Conservation (phyloP, 805 yeast genomes). For the Lipomyces orientalis region DNA sequence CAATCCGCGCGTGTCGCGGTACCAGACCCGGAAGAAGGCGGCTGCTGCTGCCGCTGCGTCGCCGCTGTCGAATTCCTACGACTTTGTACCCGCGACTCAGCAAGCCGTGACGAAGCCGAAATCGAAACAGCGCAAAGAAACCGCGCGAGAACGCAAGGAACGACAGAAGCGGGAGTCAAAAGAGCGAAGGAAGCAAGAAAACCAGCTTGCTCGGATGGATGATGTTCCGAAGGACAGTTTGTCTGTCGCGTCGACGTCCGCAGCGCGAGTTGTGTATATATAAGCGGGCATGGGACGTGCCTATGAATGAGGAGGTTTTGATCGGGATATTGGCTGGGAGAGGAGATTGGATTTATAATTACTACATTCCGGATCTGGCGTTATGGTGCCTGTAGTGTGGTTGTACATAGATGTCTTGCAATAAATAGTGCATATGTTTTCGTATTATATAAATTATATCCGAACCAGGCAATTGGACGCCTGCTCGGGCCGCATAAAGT, state of each 20-base stretch:
- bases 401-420: not conserved
- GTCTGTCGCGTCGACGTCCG: not conserved
- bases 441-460: not conserved
- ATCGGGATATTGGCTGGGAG: not conserved
- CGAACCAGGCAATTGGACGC: not conserved
- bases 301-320: not conserved
- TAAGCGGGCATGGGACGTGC: not conserved
- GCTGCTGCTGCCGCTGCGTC: not conserved
- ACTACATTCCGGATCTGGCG: not conserved
- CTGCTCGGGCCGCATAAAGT: too few relatives aligned
- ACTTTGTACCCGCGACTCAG: not conserved
- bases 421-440: not conserved
- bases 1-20: constrained; percentile 2
- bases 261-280: not conserved
- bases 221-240: not conserved
- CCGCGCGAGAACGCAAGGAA: constrained; percentile 36
- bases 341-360: not conserved
- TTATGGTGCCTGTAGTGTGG: not conserved
- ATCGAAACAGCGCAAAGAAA: constrained; percentile 21
- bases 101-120: constrained; percentile 7
- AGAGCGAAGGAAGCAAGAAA: constrained; percentile 24
- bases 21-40: constrained; percentile 5
- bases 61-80: not conserved
- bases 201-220: constrained; percentile 4
- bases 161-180: constrained; percentile 36